phyloP scores from a whole-genome alignment of 2,329 filamentous ascomycete species.

The Trichoderma asperellum region DNA sequence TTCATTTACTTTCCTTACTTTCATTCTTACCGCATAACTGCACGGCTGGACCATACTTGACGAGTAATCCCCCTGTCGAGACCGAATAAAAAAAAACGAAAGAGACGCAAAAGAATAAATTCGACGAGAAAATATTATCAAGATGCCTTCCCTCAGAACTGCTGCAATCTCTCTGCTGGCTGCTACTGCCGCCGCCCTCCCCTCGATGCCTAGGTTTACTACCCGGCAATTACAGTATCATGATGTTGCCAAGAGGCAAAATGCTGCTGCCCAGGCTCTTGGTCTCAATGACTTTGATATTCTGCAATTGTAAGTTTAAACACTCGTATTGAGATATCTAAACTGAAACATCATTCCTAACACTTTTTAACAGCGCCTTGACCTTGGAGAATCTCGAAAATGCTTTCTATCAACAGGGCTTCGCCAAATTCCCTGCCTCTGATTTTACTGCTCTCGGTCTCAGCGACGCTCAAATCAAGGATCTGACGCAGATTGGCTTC shows the following conservation, averaged over 20 bases:
- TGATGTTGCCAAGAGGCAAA: slow-evolving; percentile 55
- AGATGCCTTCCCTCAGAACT: slow-evolving; percentile 48
- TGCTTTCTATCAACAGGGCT: slow-evolving; percentile 72
- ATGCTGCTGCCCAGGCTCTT: slow-evolving; percentile 50
- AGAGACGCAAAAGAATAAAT: slow-evolving; percentile 31
- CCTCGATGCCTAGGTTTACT: slow-evolving; percentile 50
- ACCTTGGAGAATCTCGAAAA: slow-evolving; percentile 77
- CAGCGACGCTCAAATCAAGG: slow-evolving; percentile 40
- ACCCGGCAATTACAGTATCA: slow-evolving; percentile 51
- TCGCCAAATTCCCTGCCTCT: slow-evolving; percentile 65
- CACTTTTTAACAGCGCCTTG: slow-evolving; percentile 52
- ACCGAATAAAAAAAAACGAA: background rate
- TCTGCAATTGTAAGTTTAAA: slow-evolving; percentile 59
- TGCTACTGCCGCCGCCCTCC: slow-evolving; percentile 52
- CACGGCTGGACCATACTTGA: slow-evolving; percentile 24
- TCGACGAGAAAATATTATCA: slow-evolving; percentile 29
- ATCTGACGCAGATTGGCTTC: slow-evolving; percentile 63
- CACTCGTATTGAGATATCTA: background rate
- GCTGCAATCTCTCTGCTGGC: slow-evolving; percentile 51
- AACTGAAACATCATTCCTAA: slow-evolving; percentile 17
- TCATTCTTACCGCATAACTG: background rate
- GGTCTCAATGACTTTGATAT: slow-evolving; percentile 60
- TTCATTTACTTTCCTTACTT: slow-evolving; percentile 18
- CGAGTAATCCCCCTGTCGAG: background rate
- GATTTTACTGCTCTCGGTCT: slow-evolving; percentile 63